phyloP scores from a whole-genome alignment of 2,329 filamentous ascomycete species.

The Fusarium goolgardi region DNA sequence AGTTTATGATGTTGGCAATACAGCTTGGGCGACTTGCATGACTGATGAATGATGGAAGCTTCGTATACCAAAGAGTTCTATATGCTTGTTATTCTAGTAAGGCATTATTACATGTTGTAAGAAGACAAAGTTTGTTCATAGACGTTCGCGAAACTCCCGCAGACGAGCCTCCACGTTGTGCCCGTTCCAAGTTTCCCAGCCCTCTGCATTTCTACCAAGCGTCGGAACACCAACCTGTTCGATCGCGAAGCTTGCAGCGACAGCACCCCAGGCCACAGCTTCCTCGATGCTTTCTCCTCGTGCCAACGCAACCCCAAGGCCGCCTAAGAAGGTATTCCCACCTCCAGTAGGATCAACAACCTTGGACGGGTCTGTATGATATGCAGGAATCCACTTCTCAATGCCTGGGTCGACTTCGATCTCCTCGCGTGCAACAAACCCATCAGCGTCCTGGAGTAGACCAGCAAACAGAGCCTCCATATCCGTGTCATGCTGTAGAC shows the following conservation, averaged over 20 bases:
- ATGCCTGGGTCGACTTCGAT: slow-evolving; percentile 72
- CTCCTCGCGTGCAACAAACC: slow-evolving; percentile 66
- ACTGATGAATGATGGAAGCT: slow-evolving; percentile 20
- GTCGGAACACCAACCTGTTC: slow-evolving; percentile 90
- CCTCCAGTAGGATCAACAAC: slow-evolving; percentile 95
- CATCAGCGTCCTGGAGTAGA: slow-evolving; percentile 65
- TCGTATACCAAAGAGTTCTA: slow-evolving; percentile 23
- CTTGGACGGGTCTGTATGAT: slow-evolving; percentile 64
- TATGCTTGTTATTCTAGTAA: slow-evolving; percentile 26
- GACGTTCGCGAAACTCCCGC: slow-evolving; percentile 60
- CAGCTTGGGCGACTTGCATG: slow-evolving; percentile 10
- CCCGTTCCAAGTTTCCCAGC: slow-evolving; percentile 71
- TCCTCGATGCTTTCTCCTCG: slow-evolving; percentile 72
- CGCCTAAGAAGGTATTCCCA: slow-evolving; percentile 86
- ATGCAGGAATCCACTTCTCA: slow-evolving; percentile 82
- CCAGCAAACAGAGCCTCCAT: slow-evolving; percentile 72
- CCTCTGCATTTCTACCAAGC: slow-evolving; percentile 59
- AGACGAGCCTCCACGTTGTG: slow-evolving; percentile 64
- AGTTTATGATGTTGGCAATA: slow-evolving; percentile 15
- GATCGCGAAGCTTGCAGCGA: slow-evolving; percentile 92
- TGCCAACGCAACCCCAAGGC: slow-evolving; percentile 68
- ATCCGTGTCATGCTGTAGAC: slow-evolving; percentile 69
- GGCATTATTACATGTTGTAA: slow-evolving; percentile 10
- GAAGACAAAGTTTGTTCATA: slow-evolving; percentile 44
- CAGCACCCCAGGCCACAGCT: slow-evolving; percentile 80